Evolutionary conservation across 2,329 filamentous ascomycete species (phyloP).

Genomic region (Xylaria multiplex): DNA sequence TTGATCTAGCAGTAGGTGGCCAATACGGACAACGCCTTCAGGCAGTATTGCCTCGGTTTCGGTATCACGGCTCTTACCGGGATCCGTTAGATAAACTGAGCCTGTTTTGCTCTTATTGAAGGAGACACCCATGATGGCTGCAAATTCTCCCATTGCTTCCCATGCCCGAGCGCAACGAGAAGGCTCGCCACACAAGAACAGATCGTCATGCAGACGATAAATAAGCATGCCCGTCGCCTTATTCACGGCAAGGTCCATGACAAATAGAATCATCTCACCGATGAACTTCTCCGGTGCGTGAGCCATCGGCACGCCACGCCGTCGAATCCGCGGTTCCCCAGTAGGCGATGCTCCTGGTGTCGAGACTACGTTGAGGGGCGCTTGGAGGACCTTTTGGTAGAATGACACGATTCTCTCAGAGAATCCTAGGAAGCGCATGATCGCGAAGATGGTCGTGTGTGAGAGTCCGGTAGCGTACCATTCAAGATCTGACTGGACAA

Average conservation of each 20-base stretch:
- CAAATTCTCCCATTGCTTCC: conserved; percentile 55
- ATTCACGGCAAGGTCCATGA: conserved; percentile 58
- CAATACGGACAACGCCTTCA: conserved; percentile 62
- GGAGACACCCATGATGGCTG: conserved; percentile 54
- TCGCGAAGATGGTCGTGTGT: conserved; percentile 55
- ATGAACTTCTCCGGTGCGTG: conserved; percentile 59
- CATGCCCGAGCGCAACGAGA: conserved; percentile 55
- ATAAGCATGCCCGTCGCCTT: conserved; percentile 54
- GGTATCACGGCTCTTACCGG: conserved; percentile 39
- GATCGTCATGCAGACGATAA: conserved; percentile 60
- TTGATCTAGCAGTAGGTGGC: conserved; percentile 63
- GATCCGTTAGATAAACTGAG: conserved; percentile 50
- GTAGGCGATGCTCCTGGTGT: conserved; percentile 45
- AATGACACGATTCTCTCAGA: conserved; percentile 55
- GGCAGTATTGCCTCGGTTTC: conserved; percentile 54
- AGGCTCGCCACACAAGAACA: conserved; percentile 59
- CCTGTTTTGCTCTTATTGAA: conserved; percentile 56
- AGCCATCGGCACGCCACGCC: conserved; percentile 57
- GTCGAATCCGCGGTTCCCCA: conserved; percentile 52
- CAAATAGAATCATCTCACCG: conserved; percentile 59
- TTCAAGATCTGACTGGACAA: conserved; percentile 56
- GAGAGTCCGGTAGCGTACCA: conserved; percentile 57
- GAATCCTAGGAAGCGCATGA: conserved; percentile 58
- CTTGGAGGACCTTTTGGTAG: conserved; percentile 57
- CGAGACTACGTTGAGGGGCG: conserved; percentile 56